Percentiles rank a stretch among this genome's conserved stretches.
phyloP scores from a whole-genome alignment of 2,329 filamentous ascomycete species.

The Sporothrix humicola region DNA sequence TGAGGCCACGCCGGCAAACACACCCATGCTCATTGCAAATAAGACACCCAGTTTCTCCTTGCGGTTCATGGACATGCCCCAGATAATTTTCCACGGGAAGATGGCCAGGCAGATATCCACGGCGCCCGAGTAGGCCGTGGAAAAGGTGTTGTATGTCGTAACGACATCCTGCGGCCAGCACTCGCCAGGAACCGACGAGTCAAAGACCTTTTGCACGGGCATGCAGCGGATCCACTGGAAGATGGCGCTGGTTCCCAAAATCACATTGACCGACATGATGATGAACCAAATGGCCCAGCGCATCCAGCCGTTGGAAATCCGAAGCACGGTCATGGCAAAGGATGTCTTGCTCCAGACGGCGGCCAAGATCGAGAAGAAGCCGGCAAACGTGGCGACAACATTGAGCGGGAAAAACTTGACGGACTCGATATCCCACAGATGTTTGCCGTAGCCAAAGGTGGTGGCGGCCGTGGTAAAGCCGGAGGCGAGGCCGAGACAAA shows the following conservation, averaged over 20 bases:
- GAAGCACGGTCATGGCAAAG: conserved; percentile 48
- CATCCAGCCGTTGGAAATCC: conserved; percentile 43
- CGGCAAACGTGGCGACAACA: conserved; percentile 39
- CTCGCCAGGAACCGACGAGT: conserved; percentile 38
- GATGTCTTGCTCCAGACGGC: conserved; percentile 49
- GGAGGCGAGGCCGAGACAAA: conserved; percentile 37
- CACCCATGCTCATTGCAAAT: conserved; percentile 52
- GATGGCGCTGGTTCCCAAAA: conserved; percentile 40
- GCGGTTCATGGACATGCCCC: conserved; percentile 48
- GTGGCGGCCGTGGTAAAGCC: conserved; percentile 36
- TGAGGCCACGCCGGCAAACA: conserved; percentile 41
- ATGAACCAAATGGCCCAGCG: conserved; percentile 43
- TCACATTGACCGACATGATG: conserved; percentile 44
- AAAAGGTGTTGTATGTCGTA: conserved; percentile 44
- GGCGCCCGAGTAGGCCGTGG: conserved; percentile 40
- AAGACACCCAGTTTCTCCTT: conserved; percentile 51
- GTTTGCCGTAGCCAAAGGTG: conserved; percentile 39
- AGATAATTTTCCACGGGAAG: conserved; percentile 51
- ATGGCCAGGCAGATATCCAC: conserved; percentile 43
- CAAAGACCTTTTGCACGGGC: conserved; percentile 44
- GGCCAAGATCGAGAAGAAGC: conserved; percentile 43
- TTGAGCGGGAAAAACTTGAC: conserved; percentile 33
- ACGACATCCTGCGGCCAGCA: conserved; percentile 45
- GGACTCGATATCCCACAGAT: conserved; percentile 38
- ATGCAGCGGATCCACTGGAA: conserved; percentile 45